Conservation (phyloP, 495 filamentous ascomycete species). For the Hyphodiscus hymeniophilus region DNA sequence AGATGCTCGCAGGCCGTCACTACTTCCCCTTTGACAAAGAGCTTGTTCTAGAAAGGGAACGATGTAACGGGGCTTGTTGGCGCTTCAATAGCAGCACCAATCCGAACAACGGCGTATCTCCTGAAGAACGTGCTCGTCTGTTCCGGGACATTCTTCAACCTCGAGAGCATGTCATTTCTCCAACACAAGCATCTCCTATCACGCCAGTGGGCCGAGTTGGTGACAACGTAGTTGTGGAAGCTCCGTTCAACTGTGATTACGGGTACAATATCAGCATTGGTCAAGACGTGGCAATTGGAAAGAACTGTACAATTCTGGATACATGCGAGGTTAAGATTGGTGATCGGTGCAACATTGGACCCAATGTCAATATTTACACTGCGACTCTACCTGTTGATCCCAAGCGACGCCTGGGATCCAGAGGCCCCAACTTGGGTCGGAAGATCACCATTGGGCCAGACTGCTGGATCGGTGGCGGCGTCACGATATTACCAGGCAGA, state of each 20-base stretch:
- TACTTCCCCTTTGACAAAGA: constrained; percentile 73
- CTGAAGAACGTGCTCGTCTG: constrained; percentile 70
- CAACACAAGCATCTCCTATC: constrained; percentile 37
- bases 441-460: constrained; percentile 79
- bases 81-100: constrained; percentile 87
- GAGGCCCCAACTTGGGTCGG: constrained; percentile 62
- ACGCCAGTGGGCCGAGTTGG: constrained; percentile 58
- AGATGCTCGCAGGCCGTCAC: constrained; percentile 80
- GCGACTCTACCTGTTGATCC: constrained; percentile 70
- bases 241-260: constrained; percentile 91
- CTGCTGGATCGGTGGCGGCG: constrained; percentile 80
- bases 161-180: constrained; percentile 38
- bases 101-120: constrained; percentile 64
- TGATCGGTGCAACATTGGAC: constrained; percentile 70
- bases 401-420: constrained; percentile 62
- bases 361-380: constrained; percentile 80
- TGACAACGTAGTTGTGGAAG: constrained; percentile 70
- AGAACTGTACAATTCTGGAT: constrained; percentile 83
- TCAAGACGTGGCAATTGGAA: constrained; percentile 76
- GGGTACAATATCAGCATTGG: constrained; percentile 91
- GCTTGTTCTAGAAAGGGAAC: constrained; percentile 76
- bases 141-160: constrained; percentile 64
- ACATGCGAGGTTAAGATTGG: constrained; percentile 67
- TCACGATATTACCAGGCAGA: constrained; percentile 76
- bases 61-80: constrained; percentile 77